Base-by-base conservation (phyloP, 495 filamentous ascomycete genomes). In the Neohortaea acidophila region DNA sequence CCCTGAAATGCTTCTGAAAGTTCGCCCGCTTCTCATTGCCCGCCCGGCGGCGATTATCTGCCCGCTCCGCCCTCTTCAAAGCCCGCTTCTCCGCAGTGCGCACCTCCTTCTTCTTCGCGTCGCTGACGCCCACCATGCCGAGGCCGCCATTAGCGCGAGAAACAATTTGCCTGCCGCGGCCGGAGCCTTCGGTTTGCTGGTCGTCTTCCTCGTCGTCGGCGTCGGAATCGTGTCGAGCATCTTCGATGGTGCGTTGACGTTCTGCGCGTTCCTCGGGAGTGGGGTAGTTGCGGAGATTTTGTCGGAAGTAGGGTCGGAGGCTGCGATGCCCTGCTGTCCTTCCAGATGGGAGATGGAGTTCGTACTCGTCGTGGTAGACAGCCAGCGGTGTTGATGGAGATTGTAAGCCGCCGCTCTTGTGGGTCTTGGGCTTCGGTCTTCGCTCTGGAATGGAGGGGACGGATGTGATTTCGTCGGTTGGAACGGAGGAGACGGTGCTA, bases 331-430 rank as follows among this genome's bases (percentile, higher is more conserved):
- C 89, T 24, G 84, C 85, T n/a, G 78, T 78, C 39, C 77, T 73
- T 22, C 89, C 89, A 13, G 78, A 81, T 2, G 87, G 87, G n/a
- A 97, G 72, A 54, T 96, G 83, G 13, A 97, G 69, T 58, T 96
- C 91, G 51, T 80, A 84, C 19, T 96, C 89, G 41, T 84, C 79
- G 49, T 87, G 75, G 58, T 83, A 93, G 30, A 82, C 76, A 4
- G 84, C 77, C 36, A 72, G 69, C 4, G 64, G 63, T 17, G 61
- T 58, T 9, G 75, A 75, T 53, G 81, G 78, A 2, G 73, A 77
- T 51, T 85, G 81, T 55, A 63, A 84, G 21, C 81, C 79, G 46
- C 84, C 80, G 31, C 59, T 66, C 39, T 69, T 65, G 47, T 73
- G 69, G 33, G 63, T 59, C 36, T 68, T 69, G 34, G 72, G 61